Evolutionary conservation across 495 filamentous ascomycete genomes (phyloP), one percentile per base, ranked within the genome.

Genomic region (Penicillium ucsense): DNA sequence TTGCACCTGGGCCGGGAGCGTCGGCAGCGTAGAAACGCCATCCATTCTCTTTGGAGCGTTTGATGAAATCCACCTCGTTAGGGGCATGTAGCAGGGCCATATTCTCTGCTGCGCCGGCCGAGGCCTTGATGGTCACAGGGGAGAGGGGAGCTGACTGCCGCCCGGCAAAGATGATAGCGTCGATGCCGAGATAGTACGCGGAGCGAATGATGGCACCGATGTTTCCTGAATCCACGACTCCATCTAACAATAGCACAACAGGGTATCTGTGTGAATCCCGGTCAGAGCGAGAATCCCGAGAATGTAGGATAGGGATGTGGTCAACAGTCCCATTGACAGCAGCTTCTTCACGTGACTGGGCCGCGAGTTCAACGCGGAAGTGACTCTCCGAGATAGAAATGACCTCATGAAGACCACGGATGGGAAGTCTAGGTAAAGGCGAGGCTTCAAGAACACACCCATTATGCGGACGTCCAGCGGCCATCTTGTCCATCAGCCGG

Each of bases 201-300:
- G 86, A 83, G 20, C 92, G 85, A 32, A 96, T 71, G 47, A 96
- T 94, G 3, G 83, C 84, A 30, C 92, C 92, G 3, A 96, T 69
- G 61, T 98, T 98, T 2, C 88, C 89, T 3, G 88, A 81, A 64
- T 98, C 91, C 6, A 86, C 64, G 39, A 98, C 81, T n/a, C 82
- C 80, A 53, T 98, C 87, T 8, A 96, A 68, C 33, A 95, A 68
- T 8, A 97, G 66, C 11, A 94, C 67, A 31, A 98, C 74, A 0
- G 92, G 92, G 46, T 82, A 83, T 49, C 86, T 76, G 5, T 45
- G 39, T 12, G 34, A 43, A 55, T 60, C 45, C 41, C 59, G 51
- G 28, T 43, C 45, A 3, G 44, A 38, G 4, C 35, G 9, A 33
- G 47, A 20, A 30, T 37, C 44, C 4, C 49, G 46, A 8, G 62